Evolutionary conservation across 129 eudicot genomes (phyloP).

Genomic region (Apium graveolens): DNA sequence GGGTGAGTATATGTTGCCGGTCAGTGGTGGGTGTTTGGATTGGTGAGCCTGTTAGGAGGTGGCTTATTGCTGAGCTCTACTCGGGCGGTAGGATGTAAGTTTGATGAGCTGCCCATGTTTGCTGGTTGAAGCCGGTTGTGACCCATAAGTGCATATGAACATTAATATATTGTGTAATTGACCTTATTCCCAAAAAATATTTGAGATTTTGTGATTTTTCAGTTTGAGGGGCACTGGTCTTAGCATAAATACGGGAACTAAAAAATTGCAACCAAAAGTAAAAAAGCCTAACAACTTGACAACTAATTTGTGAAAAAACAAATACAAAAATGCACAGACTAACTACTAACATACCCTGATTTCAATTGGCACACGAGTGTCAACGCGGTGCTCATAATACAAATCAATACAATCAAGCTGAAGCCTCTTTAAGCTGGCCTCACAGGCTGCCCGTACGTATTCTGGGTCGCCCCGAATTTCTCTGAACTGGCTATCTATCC

Average conservation of each 20-base stretch:
- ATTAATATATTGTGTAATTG: neutral
- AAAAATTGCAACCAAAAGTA: too few species aligned
- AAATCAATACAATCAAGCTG: conserved; percentile 49
- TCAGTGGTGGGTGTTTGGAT: neutral
- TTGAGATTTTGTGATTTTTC: neutral
- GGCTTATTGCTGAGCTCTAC: neutral
- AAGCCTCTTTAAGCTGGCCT: conserved; percentile 52
- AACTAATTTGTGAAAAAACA: neutral
- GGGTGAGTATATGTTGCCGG: neutral
- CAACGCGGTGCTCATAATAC: conserved; percentile 50
- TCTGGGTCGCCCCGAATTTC: conserved; percentile 31
- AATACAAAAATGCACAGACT: neutral
- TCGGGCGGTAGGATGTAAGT: neutral
- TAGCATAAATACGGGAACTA: neutral
- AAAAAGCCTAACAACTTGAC: neutral
- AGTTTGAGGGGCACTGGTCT: neutral
- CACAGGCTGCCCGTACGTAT: conserved; percentile 32
- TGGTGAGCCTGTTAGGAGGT: neutral
- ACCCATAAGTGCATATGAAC: neutral
- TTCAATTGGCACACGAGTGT: conserved; percentile 55
- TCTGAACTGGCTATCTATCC: neutral
- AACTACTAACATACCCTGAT: conserved; percentile 51
- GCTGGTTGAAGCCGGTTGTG: neutral
- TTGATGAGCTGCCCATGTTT: neutral
- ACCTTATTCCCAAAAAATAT: neutral